Evolutionary conservation across 208 protist genomes (phyloP), one percentile per base, ranked within the genome.

Genomic region (Borovskyia barvae): DNA sequence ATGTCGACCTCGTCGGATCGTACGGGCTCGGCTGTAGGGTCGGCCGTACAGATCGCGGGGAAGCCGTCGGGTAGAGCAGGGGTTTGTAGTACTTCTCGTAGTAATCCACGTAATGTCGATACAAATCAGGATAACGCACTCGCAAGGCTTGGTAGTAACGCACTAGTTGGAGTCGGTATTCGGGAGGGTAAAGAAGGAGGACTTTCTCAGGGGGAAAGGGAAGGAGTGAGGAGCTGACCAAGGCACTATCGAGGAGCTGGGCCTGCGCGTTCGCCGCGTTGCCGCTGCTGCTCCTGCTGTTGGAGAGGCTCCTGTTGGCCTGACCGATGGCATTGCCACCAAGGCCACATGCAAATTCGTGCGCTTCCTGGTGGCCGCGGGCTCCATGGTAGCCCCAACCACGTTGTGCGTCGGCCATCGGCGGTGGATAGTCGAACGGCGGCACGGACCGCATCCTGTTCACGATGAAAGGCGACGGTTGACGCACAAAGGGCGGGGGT

Each of bases 101-200:
- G 56, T 85, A 85, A 28, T 77, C 51, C 1, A 77, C 59, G 54
- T 85, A 85, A 62, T 85, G 78, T 62, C 68, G 57, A 20, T 85
- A 85, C 8, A 80, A 51, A 19, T 85, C 69, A 2, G 78, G 78
- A 49, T 85, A 77, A 49, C 75, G 66, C 17, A 69, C 60, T 14
- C 71, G 67, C 49, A 85, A 55, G 30, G 66, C 52, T 8, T 58
- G 65, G 55, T 85, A 85, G 50, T 85, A 85, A 24, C 62, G 59
- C 14, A 85, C 37, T 41, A 80, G 59, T 36, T 77, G 56, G 47
- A 74, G 67, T 60, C 77, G 78, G 42, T 80, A 85, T 12, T 77
- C 65, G 7, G 68, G 32, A 2, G 78, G 78, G 53, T 85, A 85
- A 46, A 68, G 64, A 5, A 65, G 68, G 2, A 85, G 53, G n/a